phyloP scores from a whole-genome alignment of 257 asterid species.

The Verbena officinalis region DNA sequence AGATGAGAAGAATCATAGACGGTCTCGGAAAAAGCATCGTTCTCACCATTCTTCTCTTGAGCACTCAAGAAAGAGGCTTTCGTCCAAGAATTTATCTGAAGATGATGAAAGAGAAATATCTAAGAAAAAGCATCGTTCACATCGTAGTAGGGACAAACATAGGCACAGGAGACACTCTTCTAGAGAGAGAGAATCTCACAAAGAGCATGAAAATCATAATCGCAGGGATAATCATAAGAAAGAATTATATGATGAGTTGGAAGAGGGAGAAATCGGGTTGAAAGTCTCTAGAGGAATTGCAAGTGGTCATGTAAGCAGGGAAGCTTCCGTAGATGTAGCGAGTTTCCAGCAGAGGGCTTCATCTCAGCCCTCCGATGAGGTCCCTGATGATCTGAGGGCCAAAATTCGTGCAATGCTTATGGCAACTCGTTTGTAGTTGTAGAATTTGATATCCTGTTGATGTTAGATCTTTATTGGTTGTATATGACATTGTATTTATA shows the following conservation, averaged over 20 bases:
- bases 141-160: slow-evolving; percentile 41
- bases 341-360: slow-evolving; percentile 40
- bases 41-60: slow-evolving; percentile 41
- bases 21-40: slow-evolving; percentile 46
- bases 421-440: slow-evolving; percentile 36
- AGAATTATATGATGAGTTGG: slow-evolving; percentile 38
- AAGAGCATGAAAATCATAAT: slow-evolving; percentile 22
- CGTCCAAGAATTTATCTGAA: slow-evolving; percentile 42
- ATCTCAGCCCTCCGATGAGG: slow-evolving; percentile 56
- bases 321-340: slow-evolving; percentile 36
- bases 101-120: slow-evolving; percentile 39
- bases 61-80: slow-evolving; percentile 48
- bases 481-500: no score
- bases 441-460: no score
- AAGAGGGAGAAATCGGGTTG: slow-evolving; percentile 81
- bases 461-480: no score
- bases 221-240: slow-evolving; percentile 27
- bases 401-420: slow-evolving; percentile 65
- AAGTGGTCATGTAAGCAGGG: slow-evolving; percentile 42
- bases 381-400: slow-evolving; percentile 84
- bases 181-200: slow-evolving; percentile 41
- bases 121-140: slow-evolving; percentile 54
- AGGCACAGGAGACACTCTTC: slow-evolving; percentile 44
- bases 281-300: slow-evolving; percentile 45
- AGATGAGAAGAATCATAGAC: slow-evolving; percentile 40